Evolutionary conservation across 352 stramenopile species (phyloP).

Genomic region (Phytopythium delawarense): DNA sequence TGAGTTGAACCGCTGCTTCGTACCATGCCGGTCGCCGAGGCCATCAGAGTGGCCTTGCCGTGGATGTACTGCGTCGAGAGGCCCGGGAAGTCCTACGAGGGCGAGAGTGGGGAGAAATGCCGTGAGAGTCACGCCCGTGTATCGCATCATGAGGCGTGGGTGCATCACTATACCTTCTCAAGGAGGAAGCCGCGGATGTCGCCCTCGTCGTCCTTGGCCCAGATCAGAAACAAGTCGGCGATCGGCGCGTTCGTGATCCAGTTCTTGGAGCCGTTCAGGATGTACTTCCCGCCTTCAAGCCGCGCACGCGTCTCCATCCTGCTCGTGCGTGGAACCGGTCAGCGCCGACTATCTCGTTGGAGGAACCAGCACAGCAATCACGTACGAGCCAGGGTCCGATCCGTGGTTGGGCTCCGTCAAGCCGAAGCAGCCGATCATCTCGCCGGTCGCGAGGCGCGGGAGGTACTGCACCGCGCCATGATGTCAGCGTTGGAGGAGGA

Average conservation of each 20-base stretch:
- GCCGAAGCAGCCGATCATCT: constrained; percentile 97
- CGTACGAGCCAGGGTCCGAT: constrained; percentile 90
- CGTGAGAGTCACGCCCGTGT: background rate
- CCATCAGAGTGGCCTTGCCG: constrained; percentile 95
- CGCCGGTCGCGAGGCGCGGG: constrained; percentile 90
- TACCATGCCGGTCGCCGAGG: constrained; percentile 93
- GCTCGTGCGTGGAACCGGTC: background rate
- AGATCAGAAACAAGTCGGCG: constrained; percentile 97
- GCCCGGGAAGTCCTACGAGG: constrained; percentile 81
- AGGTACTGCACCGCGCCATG: constrained; percentile 74
- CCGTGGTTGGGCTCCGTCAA: constrained; percentile 98
- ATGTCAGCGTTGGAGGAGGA: background rate
- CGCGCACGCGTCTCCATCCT: constrained; percentile 94
- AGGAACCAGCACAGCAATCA: background rate
- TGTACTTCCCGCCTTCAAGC: constrained; percentile 88
- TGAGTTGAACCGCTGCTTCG: constrained; percentile 1
- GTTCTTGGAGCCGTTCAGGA: constrained; percentile 95
- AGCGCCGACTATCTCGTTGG: background rate
- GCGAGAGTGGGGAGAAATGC: background rate
- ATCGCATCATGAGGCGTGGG: background rate
- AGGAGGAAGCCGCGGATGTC: constrained; percentile 95
- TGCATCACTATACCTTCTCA: constrained; percentile 64
- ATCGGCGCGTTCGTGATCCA: constrained; percentile 98
- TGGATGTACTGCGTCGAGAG: constrained; percentile 95
- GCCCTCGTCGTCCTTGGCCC: constrained; percentile 94